A percentile compares a stretch with the other conserved stretches of the same genome.
phyloP scores from a whole-genome alignment of 805 yeast species.

The Monosporozyma solicola region DNA sequence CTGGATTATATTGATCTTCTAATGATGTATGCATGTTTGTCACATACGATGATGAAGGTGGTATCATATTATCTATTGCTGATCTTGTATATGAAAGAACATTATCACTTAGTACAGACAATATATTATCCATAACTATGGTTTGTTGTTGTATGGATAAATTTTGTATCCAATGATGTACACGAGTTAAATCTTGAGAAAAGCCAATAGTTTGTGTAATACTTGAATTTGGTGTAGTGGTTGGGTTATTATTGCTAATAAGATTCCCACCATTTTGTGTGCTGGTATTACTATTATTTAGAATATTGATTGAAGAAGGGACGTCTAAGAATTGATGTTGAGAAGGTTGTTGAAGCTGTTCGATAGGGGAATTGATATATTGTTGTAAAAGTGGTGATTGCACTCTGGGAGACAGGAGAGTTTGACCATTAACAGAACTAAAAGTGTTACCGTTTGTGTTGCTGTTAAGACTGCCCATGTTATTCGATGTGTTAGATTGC shows the following conservation, averaged over 20 bases:
- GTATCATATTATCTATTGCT: slow-evolving; percentile 33
- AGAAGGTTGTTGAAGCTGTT: not conserved
- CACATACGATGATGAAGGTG: not conserved
- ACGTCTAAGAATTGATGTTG: not conserved
- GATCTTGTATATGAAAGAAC: slow-evolving; percentile 41
- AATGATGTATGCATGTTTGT: not conserved
- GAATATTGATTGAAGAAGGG: not conserved
- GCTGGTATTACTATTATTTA: not conserved
- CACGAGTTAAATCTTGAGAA: slow-evolving; percentile 42
- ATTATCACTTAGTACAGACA: slow-evolving; percentile 43
- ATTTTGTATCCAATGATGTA: slow-evolving; percentile 43
- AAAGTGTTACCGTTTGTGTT: slow-evolving; percentile 2
- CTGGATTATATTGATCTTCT: not conserved
- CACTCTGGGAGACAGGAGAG: not conserved
- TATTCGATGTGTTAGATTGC: not conserved
- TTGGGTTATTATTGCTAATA: not conserved
- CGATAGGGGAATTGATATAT: not conserved
- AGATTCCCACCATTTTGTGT: slow-evolving; percentile 10
- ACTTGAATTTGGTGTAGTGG: not conserved
- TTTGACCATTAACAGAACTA: not conserved
- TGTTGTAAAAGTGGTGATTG: not conserved
- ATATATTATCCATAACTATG: slow-evolving; percentile 45
- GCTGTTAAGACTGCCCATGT: not conserved
- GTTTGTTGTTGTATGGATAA: slow-evolving; percentile 44
- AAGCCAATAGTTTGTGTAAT: slow-evolving; percentile 17